These are phyloP conservation scores for Laetiporus sulphureus DNA, from an alignment of 1,284 basidiomycete species.

Conservation along the genomic window DNA sequence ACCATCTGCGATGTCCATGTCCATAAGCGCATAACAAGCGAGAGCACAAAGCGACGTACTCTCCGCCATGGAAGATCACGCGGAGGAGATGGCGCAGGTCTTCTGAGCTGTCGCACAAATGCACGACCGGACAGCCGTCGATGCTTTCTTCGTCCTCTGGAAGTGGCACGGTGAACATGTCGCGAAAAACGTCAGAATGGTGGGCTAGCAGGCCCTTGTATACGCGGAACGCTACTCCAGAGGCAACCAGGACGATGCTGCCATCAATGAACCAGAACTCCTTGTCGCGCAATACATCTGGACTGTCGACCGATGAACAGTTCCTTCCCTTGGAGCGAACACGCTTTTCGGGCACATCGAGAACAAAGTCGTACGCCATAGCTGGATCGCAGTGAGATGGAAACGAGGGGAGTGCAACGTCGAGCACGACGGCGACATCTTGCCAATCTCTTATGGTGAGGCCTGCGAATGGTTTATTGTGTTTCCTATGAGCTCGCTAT, in stretches of 20 bases:
- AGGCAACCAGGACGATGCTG: constrained; percentile 14
- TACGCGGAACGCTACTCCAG: constrained; percentile 10
- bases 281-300: neutral
- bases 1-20: neutral
- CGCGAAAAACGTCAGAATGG: constrained; percentile 13
- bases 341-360: too few species aligned
- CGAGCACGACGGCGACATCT: too few species aligned
- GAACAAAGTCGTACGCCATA: too few species aligned
- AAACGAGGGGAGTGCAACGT: too few species aligned
- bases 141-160: neutral
- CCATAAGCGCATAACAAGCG: too few species aligned
- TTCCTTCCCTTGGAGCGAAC: too few species aligned
- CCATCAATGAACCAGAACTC: constrained; percentile 16
- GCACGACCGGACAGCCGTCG: constrained; percentile 5
- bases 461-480: too few species aligned
- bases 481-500: too few species aligned
- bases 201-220: constrained; percentile 9
- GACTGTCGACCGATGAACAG: too few species aligned
- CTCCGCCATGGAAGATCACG: neutral
- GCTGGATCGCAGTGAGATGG: too few species aligned
- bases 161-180: constrained; percentile 11
- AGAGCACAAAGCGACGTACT: neutral
- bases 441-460: too few species aligned
- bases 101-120: neutral
- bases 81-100: neutral